phyloP scores from a whole-genome alignment of 495 filamentous ascomycete species.

The Oleoguttula mirabilis region DNA sequence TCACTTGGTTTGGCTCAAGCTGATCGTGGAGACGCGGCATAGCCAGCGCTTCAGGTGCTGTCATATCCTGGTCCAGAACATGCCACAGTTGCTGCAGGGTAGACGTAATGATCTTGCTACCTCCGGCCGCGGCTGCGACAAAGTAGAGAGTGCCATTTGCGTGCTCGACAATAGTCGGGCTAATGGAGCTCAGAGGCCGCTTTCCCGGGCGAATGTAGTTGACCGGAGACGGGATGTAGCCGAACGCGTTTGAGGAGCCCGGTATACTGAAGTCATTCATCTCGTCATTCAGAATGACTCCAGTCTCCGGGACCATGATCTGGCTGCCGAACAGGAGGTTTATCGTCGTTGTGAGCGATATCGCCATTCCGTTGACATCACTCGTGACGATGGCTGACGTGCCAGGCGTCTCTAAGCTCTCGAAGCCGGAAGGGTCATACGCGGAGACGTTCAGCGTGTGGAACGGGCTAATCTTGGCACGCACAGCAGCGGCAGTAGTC shows the following conservation, averaged over 20 bases:
- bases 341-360: constrained; percentile 45
- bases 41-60: constrained; percentile 47
- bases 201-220: constrained; percentile 78
- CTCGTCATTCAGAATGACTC: constrained; percentile 84
- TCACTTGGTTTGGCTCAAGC: constrained; percentile 54
- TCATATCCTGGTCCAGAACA: constrained; percentile 53
- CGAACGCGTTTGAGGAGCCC: constrained; percentile 61
- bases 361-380: constrained; percentile 17
- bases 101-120: constrained; percentile 76
- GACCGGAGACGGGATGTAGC: constrained; percentile 61
- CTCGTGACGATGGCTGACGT: constrained; percentile 20
- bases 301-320: constrained; percentile 68
- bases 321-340: constrained; percentile 74
- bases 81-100: constrained; percentile 67
- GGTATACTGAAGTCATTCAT: constrained; percentile 89
- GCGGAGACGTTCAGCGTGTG: constrained; percentile 40
- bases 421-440: constrained; percentile 25
- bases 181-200: constrained; percentile 68
- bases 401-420: constrained; percentile 20
- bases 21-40: constrained; percentile 72
- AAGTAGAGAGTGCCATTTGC: constrained; percentile 57
- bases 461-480: constrained; percentile 55
- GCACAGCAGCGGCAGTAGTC: constrained; percentile 44
- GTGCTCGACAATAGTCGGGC: constrained; percentile 61
- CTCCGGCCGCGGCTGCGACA: constrained; percentile 67